Percentiles rank a stretch among this genome's conserved stretches.
Conservation (phyloP, 306 rosid species). For the Prinsepia uniflora region DNA sequence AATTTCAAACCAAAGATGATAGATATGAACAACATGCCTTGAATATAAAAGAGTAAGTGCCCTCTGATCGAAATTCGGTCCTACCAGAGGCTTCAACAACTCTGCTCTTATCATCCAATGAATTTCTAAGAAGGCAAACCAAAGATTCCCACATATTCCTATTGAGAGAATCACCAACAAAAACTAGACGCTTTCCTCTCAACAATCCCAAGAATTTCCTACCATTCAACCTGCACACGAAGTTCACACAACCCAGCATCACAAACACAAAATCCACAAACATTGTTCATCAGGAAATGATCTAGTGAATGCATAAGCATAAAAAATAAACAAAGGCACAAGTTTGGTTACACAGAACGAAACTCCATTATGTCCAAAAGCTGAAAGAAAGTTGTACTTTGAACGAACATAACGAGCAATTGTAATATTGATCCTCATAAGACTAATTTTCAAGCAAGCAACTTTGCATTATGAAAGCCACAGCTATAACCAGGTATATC, state of each 20-base stretch:
- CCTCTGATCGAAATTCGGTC: conserved; percentile 16
- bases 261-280: conserved; percentile 3
- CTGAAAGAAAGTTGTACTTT: not conserved
- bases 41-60: conserved; percentile 14
- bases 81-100: conserved; percentile 21
- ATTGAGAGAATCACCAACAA: conserved; percentile 29
- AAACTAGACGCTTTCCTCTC: conserved; percentile 26
- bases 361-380: not conserved
- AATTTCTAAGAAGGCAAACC: conserved; percentile 21
- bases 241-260: conserved; percentile 3
- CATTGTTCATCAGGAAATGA: not conserved
- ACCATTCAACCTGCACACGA: conserved; percentile 23
- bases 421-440: conserved; percentile 1
- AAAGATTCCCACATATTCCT: conserved; percentile 34
- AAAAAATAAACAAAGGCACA: not conserved
- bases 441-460: not conserved
- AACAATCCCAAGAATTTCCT: conserved; percentile 19
- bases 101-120: conserved; percentile 18
- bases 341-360: not conserved
- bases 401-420: not conserved
- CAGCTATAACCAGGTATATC: not conserved
- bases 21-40: conserved; percentile 16
- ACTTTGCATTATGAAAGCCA: not conserved
- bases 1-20: not conserved
- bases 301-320: not conserved